Base-by-base conservation (phyloP, 495 filamentous ascomycete genomes). In the Lasiosphaeriaceae sp. region DNA sequence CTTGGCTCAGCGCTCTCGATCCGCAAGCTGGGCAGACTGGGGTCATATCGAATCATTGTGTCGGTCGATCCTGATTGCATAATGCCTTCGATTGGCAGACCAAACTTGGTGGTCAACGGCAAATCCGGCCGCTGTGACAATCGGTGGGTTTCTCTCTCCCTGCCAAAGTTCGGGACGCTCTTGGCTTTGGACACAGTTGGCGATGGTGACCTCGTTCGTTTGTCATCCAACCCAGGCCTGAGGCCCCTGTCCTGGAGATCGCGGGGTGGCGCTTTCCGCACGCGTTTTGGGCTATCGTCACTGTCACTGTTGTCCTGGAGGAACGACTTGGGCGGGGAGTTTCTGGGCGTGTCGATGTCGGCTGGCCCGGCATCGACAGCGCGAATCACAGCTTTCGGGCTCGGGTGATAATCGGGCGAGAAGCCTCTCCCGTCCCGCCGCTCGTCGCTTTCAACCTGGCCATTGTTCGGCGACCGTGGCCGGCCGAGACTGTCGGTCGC, bases 341-440 rank as follows among this genome's bases (percentile, higher is more conserved):
- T 58, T 23, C 37, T 64, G 2, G 66, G 66, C 0, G 57, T 65
- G 20, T 62, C 56, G 5, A 55, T 52, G 16, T 48, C 56, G 14
- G 31, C 59, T 17, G 34, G 53, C 20, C 17, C 34, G 1, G 70
- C 57, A 16, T 76, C 70, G n/a, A 85, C 78, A 6, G 77, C 64
- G 50, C 84, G 77, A 17, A 86, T 83, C 21, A 81, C 81, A 44
- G 83, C 82, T 66, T 74, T 79, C 5, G 79, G 75, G 56, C 80
- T 80, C 1, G 83, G 84, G 43, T 83, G 79, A 58, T 86, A 86
- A 44, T 83, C 83, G 0, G 84, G 82, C n/a, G 85, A 86, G 60
- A 87, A 87, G 2, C 83, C 81, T 60, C 79, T 70, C 29, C 54
- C 47, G 17, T 57, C 69, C 19, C 70, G 68, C 4, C 31, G 29